Conservation (phyloP, 148 eudicot species). For the Rhododendron griersonianum region DNA sequence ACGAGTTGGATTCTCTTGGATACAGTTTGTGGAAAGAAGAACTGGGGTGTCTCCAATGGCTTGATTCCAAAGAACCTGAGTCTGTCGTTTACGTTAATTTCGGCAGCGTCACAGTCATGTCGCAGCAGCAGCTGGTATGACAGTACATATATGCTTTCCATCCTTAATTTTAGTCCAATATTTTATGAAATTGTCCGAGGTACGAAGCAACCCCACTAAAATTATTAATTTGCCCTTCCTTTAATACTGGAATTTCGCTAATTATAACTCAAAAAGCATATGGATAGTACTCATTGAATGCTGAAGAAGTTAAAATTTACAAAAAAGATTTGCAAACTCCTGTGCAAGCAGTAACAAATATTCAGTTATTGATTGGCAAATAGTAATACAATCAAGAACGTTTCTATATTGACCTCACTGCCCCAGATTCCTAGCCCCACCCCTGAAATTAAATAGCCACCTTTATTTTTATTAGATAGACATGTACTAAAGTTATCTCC, state of each 20-base stretch:
- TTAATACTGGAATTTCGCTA: not conserved
- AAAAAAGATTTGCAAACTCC: not conserved
- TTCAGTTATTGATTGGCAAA: not conserved
- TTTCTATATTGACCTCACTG: no score
- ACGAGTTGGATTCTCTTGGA: not conserved
- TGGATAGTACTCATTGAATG: not conserved
- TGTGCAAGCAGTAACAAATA: no score
- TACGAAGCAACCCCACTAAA: not conserved
- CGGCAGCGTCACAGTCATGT: not conserved
- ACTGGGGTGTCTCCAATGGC: not conserved
- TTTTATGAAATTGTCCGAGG: not conserved
- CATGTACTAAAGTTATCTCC: not conserved
- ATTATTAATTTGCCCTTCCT: not conserved
- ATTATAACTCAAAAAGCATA: not conserved
- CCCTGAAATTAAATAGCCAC: not conserved
- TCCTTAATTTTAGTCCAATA: not conserved
- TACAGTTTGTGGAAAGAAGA: conserved; percentile 15
- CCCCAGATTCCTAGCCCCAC: no score
- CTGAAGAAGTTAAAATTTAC: not conserved
- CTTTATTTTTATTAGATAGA: not conserved
- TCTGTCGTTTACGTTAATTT: not conserved
- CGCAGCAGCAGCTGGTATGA: not conserved
- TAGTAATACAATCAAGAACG: no score
- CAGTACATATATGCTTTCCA: no score
- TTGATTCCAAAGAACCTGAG: not conserved